Base-by-base conservation (phyloP, 768 basidiomycete species). In the Boletus edulis region DNA sequence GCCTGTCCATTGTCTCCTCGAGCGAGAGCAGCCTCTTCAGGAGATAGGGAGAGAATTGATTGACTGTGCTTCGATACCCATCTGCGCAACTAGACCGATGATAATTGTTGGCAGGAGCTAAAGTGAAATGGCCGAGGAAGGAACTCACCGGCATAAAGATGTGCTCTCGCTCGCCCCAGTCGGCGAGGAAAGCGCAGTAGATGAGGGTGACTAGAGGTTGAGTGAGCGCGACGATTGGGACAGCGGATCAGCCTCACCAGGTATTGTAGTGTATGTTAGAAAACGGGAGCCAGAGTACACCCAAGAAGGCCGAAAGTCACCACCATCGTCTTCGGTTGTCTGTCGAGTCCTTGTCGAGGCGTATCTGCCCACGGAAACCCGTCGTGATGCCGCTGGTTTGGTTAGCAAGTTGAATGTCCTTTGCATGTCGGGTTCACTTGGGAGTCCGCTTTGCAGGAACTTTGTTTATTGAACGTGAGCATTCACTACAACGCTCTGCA, bases 131-230 rank as follows among this genome's bases (percentile, higher is more conserved):
- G 29, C 17, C n/a, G 37, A 41, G 31, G 42, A 49, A 42, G 40
- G 55, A 34, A 75, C 83, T 66, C 58, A 87, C 86, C 22, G 84
- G 82, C 67, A 78, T 79, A 67, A 86, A 89, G 27, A 87, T 82
- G 66, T 89, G 86, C 22, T 89, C 86, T 45, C 76, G 73, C n/a
- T 85, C 82, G 4, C 86, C 86, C 67, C 81, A 88, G 66, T 89
- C 85, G 48, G 81, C 79, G 52, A 84, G 68, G 65, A 89, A 84
- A 20, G 84, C 72, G 3, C 77, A 77, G 57, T 88, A 89, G 4
- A 82, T 38, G 15, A 75, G 65, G n/a, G 78, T 71, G 22, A 73
- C 86, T 88, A 59, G 41, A 55, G 14, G n/a, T 27, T 38, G 47
- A 0, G 34, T 67, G 40, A 57, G 49, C 17, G 10, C 50, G 38